Base-by-base conservation (phyloP, 441 rosid species). In the Manihot esculenta region DNA sequence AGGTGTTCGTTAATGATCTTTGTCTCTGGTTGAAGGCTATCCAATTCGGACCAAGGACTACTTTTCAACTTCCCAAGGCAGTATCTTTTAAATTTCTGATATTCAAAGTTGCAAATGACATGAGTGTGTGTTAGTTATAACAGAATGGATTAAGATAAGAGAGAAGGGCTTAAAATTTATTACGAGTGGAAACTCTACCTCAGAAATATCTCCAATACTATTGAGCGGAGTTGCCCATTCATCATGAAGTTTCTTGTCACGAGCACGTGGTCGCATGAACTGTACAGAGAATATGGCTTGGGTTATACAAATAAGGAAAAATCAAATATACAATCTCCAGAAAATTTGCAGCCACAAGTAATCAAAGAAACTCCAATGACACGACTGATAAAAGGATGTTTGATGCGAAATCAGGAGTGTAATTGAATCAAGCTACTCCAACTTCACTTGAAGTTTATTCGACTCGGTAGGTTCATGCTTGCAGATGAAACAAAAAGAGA, bases 41-140 rank as follows among this genome's bases (percentile, higher is more conserved):
- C 97, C 57, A 95, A 71, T 71, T 95, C 98, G 24, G 99, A 93
- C 99, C 99, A 95, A 62, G 95, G 98, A 74, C 91, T 91, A 70
- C 90, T 91, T 79, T 83, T 89, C 68, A 86, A 75, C 81, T 79
- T 91, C 73, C 99, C 99, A 57, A 88, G 85, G 83, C 98, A 93
- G 76, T 70, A 88, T 64, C 71, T 84, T 80, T 84, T 85, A 73
- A 93, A 95, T 86, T 89, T 91, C 98, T 93, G 89, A 60, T 70
- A 64, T 72, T 59, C 38, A 58, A 50, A 76, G 51, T 73, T 59
- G 74, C 64, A 54, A 38, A 73, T 38, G 35, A 59, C 30, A 20
- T 75, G 35, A 69, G 69, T 44, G 64, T 20, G 41, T 53, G 44
- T 20, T 7, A 30, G 21, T 51, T 66, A 59, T 50, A 76, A 42